Conservation (phyloP, 2,329 filamentous ascomycete species). For the Dichotomopilus funicola region DNA sequence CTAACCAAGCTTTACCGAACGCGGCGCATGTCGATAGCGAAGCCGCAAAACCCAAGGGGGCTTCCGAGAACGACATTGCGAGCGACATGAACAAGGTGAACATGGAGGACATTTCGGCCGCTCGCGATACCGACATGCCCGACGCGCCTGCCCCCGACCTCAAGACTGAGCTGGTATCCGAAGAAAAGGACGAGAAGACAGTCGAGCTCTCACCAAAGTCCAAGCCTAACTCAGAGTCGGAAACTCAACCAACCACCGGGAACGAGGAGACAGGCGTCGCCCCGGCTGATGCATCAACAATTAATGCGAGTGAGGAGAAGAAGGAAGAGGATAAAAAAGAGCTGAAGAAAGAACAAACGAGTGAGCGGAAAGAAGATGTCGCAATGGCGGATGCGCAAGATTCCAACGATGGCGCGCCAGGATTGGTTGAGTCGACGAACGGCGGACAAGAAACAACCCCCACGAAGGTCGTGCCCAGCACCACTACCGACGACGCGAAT, state of each 20-base stretch:
- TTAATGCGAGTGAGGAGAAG: not conserved
- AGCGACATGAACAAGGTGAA: slow-evolving; percentile 40
- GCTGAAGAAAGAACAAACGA: too few relatives aligned
- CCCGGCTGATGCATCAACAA: not conserved
- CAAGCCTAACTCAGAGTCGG: slow-evolving; percentile 2
- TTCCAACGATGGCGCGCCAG: not conserved
- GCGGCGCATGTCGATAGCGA: slow-evolving; percentile 2
- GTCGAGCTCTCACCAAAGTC: slow-evolving; percentile 8
- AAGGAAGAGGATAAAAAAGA: not conserved
- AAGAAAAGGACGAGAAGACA: not conserved
- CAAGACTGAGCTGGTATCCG: not conserved
- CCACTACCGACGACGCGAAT: slow-evolving; percentile 31
- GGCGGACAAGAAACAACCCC: slow-evolving; percentile 23
- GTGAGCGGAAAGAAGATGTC: slow-evolving; percentile 17
- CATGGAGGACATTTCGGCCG: slow-evolving; percentile 33
- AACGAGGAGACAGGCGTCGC: not conserved
- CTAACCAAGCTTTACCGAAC: slow-evolving; percentile 7
- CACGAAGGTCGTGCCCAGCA: slow-evolving; percentile 19
- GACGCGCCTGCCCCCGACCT: slow-evolving; percentile 14
- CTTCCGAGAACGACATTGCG: slow-evolving; percentile 1
- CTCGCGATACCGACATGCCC: slow-evolving; percentile 18
- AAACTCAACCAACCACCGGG: not conserved
- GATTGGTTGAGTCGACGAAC: slow-evolving; percentile 11
- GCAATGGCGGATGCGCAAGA: slow-evolving; percentile 18
- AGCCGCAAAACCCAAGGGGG: not conserved